Conservation (phyloP, 495 filamentous ascomycete genomes). For the Amphirosellinia nigrospora region DNA sequence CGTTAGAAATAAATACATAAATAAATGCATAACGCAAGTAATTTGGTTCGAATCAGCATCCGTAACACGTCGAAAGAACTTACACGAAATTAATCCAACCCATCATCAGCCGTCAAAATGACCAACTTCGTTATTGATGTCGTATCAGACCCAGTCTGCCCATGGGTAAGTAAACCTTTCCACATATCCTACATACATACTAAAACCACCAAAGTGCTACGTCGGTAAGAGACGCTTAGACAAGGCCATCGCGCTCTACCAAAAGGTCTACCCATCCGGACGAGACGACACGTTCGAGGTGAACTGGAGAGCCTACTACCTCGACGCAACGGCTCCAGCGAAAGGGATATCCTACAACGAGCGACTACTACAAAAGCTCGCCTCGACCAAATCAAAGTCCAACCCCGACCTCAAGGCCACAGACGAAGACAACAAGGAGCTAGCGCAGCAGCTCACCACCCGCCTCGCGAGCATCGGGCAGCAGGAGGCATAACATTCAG, state of each 20-base stretch:
- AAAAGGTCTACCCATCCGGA: conserved; percentile 59
- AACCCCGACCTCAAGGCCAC: conserved; percentile 1
- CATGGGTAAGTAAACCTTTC: conserved; percentile 57
- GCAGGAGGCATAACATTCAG: conserved; percentile 71
- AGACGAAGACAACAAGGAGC: conserved; percentile 56
- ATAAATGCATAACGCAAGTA: neutral
- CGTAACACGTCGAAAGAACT: neutral
- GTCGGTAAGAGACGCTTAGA: conserved; percentile 79
- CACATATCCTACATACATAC: conserved; percentile 4
- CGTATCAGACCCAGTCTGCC: conserved; percentile 80
- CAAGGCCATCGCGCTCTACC: conserved; percentile 70
- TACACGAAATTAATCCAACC: neutral
- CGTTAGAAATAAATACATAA: neutral
- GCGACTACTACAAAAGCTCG: conserved; percentile 4
- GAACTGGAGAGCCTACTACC: conserved; percentile 79
- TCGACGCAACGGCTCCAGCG: conserved; percentile 46
- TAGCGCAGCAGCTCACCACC: conserved; percentile 59
- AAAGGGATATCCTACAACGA: neutral
- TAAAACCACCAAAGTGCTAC: conserved; percentile 63
- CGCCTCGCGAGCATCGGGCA: conserved; percentile 65
- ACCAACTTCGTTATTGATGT: conserved; percentile 79
- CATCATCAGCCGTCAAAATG: conserved; percentile 59
- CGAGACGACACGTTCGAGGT: conserved; percentile 70
- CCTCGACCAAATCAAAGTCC: neutral
- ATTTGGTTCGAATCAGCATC: neutral